Conservation (phyloP, 257 asterid genomes). For the Solanum bulbocastanum region DNA sequence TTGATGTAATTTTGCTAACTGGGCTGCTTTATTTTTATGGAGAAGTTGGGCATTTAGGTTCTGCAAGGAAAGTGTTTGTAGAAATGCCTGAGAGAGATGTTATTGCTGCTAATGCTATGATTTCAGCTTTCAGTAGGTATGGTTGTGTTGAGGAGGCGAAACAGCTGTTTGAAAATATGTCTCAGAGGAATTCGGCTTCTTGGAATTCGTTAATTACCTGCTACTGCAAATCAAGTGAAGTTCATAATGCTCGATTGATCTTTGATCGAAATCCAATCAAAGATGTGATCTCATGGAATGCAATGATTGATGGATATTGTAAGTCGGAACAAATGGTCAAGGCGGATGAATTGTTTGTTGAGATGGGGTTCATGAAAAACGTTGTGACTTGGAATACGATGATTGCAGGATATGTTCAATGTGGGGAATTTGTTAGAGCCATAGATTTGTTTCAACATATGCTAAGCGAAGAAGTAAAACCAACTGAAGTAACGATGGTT, state of each 20-base stretch:
- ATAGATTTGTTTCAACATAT: slow-evolving; percentile 11
- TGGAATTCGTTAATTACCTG: not conserved
- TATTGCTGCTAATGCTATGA: not conserved
- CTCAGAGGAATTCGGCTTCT: not conserved
- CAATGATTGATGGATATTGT: slow-evolving; percentile 21
- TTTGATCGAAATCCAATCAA: slow-evolving; percentile 21
- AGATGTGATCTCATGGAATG: not conserved
- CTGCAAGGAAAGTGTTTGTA: not conserved
- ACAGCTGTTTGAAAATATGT: not conserved
- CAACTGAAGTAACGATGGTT: slow-evolving; percentile 25
- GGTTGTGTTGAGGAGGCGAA: not conserved
- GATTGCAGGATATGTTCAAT: slow-evolving; percentile 22
- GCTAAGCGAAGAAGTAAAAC: slow-evolving; percentile 14
- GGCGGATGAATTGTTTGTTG: slow-evolving; percentile 20
- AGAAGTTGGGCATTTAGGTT: not conserved
- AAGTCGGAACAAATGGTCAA: slow-evolving; percentile 8
- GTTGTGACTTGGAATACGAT: slow-evolving; percentile 22
- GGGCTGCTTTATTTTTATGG: not conserved
- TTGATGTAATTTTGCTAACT: not conserved
- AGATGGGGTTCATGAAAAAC: slow-evolving; percentile 13
- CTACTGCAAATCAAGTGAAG: slow-evolving; percentile 8
- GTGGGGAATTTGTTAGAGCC: slow-evolving; percentile 11
- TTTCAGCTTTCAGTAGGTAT: not conserved
- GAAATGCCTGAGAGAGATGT: not conserved
- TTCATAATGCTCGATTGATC: slow-evolving; percentile 14